phyloP scores from a whole-genome alignment of 495 filamentous ascomycete species.

The Penicillium antarcticum region DNA sequence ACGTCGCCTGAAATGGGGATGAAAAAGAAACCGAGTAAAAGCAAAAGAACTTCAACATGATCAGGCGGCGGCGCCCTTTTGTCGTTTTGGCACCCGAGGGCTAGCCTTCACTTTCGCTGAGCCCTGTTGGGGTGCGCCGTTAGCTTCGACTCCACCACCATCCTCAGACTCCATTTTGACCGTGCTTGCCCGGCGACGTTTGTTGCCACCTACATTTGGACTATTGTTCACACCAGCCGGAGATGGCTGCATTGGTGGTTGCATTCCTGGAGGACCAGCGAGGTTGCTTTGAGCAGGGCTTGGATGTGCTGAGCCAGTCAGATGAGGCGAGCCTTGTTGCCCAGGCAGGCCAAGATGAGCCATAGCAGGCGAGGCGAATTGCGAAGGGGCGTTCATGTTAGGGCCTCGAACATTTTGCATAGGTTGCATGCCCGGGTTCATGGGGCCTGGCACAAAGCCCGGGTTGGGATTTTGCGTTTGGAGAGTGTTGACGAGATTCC shows the following conservation, averaged over 20 bases:
- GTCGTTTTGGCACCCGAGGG: constrained; percentile 53
- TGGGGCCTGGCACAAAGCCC: constrained; percentile 25
- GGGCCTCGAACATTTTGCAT: constrained; percentile 24
- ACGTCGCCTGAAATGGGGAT: constrained; percentile 27
- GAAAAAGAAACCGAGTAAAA: constrained; percentile 14
- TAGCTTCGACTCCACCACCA: constrained; percentile 42
- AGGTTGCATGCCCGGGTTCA: constrained; percentile 33
- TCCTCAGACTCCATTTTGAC: constrained; percentile 76
- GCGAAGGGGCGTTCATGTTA: constrained; percentile 36
- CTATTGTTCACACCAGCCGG: constrained; percentile 82
- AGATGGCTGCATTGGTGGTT: constrained; percentile 64
- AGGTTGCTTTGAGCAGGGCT: constrained; percentile 46
- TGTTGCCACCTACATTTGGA: constrained; percentile 67
- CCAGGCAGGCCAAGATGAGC: constrained; percentile 46
- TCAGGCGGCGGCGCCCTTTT: constrained; percentile 44
- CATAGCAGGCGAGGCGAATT: constrained; percentile 52
- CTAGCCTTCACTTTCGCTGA: constrained; percentile 54
- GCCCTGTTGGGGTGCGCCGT: constrained; percentile 40
- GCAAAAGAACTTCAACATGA: constrained; percentile 1
- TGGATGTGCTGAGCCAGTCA: constrained; percentile 44
- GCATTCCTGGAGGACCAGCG: constrained; percentile 57
- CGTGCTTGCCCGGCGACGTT: constrained; percentile 70
- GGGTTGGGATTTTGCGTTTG: constrained; percentile 31
- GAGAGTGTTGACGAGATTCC: constrained; percentile 52
- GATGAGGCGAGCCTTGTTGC: constrained; percentile 41